A percentile compares a stretch with the other conserved stretches of the same genome.
Conservation (phyloP, 495 filamentous ascomycete species). For the Aspergillus hancockii region DNA sequence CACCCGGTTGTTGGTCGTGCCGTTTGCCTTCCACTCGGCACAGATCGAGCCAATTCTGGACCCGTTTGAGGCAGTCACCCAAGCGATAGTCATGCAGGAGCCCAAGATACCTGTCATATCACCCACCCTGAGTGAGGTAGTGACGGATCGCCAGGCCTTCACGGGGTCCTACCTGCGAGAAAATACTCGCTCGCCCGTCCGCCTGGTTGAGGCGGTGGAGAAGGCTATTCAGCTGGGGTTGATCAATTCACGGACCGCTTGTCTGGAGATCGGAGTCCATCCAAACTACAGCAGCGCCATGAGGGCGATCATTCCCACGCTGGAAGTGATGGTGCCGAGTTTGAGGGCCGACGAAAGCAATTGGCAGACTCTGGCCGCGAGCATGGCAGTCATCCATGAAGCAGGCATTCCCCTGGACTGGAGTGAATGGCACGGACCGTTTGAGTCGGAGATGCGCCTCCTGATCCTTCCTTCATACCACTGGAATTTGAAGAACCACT, state of each 20-base stretch:
- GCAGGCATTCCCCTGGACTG: conserved; percentile 63
- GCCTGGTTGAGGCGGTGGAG: conserved; percentile 27
- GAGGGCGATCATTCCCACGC: conserved; percentile 19
- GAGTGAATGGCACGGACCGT: too few species aligned
- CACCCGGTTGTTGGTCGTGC: conserved; percentile 39
- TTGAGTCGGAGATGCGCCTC: too few species aligned
- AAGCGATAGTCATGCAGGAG: conserved; percentile 27
- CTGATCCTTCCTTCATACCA: too few species aligned
- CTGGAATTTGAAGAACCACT: too few species aligned
- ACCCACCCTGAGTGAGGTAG: conserved; percentile 24
- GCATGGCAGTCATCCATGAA: conserved; percentile 54
- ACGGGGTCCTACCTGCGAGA: conserved; percentile 27
- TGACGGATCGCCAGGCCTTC: conserved; percentile 22
- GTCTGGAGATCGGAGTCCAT: conserved; percentile 43
- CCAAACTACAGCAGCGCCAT: conserved; percentile 31
- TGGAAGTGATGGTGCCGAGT: conserved; percentile 46
- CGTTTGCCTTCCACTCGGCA: conserved; percentile 56
- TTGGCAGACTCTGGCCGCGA: conserved; percentile 58
- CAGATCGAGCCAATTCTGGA: conserved; percentile 54
- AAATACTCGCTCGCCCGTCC: conserved; percentile 26
- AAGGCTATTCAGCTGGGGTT: conserved; percentile 21
- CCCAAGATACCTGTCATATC: conserved; percentile 30
- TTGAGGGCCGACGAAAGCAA: conserved; percentile 39
- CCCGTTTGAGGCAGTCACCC: conserved; percentile 37
- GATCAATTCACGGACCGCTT: conserved; percentile 26